Base-by-base conservation (phyloP, 345 rosid genomes). In the Dipteronia sinensis region DNA sequence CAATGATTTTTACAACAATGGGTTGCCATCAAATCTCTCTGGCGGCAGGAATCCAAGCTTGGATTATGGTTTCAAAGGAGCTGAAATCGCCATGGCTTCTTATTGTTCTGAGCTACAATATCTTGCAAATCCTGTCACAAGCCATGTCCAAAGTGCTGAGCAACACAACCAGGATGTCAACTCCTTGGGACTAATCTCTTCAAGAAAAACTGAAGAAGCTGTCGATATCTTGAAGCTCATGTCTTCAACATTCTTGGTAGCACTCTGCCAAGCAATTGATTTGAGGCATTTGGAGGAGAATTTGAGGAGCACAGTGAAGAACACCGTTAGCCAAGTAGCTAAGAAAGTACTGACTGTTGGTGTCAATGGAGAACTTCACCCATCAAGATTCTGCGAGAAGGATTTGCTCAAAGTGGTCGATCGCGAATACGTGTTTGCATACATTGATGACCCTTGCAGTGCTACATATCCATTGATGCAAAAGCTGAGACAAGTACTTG, bases 1-100 rank as follows among this genome's bases (percentile, higher is more conserved):
- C 6, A 89, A 90, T n/a, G 96, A 91, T 59, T 88, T 90, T 79
- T 90, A 91, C 86, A 91, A 90, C 91, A 90, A 91, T 25, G 96
- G 96, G 8, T 78, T 91, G 69, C 96, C 94, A 15, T 91, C 96
- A 15, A 91, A 91, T 69, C 84, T 91, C 19, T 82, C 93, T 0
- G 94, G 85, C 20, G 89, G 94, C 12, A 85, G 91, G 73, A 88
- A 91, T 72, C 96, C 94, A 10, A 91, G 96, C 79, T 76, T 91
- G 78, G 94, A 91, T 80, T 91, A 91, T 62, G 94, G 94, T 12
- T 90, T 91, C 76, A 90, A 91, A 80, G 96, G 94, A 4, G 94
- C 94, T 38, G 94, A 91, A 70, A 88, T 91, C 19, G 94, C 96
- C 5, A 92, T 90, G 92, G 94, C 94, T 56, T 84, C 89, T 1